phyloP scores from a whole-genome alignment of 345 rosid species.

The Gossypium sturtianum region DNA sequence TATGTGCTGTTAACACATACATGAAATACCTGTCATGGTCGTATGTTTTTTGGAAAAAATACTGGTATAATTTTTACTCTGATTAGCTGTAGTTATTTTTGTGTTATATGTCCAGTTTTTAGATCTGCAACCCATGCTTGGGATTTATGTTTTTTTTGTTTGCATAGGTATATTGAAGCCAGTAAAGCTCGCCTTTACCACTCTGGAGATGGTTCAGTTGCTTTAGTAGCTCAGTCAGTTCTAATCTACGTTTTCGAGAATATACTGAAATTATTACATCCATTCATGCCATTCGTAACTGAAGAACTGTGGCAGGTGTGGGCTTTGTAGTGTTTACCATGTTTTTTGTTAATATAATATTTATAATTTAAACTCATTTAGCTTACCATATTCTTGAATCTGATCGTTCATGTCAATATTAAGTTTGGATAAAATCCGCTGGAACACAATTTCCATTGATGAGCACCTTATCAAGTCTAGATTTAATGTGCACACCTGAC shows the following conservation, averaged over 20 bases:
- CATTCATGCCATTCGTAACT: slow-evolving; percentile 96
- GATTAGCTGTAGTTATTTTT: neutral
- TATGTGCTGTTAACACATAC: neutral
- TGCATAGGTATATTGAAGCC: slow-evolving; percentile 87
- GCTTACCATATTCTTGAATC: neutral
- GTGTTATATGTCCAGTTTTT: neutral
- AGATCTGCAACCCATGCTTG: neutral
- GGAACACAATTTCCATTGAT: neutral
- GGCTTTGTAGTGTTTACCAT: neutral
- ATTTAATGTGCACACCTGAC: neutral
- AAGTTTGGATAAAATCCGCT: neutral
- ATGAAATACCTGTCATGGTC: no score
- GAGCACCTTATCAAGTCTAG: neutral
- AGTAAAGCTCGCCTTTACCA: slow-evolving; percentile 82
- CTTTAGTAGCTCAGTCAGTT: slow-evolving; percentile 74
- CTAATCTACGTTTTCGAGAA: slow-evolving; percentile 79
- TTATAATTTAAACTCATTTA: neutral
- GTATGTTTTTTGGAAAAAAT: no score
- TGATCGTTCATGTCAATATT: neutral
- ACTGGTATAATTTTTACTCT: no score
- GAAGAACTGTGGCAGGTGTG: slow-evolving; percentile 97
- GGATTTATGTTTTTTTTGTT: slow-evolving; percentile 20
- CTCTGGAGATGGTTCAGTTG: slow-evolving; percentile 41
- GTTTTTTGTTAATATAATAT: neutral
- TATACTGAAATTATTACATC: slow-evolving; percentile 82